phyloP scores from a whole-genome alignment of 345 rosid genomes.

The Stellera chamaejasme region DNA sequence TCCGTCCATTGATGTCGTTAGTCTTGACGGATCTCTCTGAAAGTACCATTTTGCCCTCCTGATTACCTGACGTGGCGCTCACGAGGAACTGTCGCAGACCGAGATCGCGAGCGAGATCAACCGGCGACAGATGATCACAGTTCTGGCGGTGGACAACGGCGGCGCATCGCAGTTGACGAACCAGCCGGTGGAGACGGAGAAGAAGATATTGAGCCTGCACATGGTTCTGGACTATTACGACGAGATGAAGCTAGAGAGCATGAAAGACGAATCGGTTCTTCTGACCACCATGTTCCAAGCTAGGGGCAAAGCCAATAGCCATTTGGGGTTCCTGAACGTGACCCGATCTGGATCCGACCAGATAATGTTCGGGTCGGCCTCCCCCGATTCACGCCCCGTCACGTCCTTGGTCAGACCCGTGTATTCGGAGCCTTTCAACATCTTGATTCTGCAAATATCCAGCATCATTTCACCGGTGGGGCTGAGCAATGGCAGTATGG shows the following conservation, averaged over 20 bases:
- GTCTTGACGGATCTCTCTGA: too few species aligned
- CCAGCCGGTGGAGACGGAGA: background rate
- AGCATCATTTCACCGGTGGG: background rate
- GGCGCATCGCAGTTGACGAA: background rate
- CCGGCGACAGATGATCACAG: background rate
- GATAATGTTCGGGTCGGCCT: background rate
- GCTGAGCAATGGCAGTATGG: background rate
- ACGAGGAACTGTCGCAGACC: background rate
- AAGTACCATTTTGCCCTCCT: too few species aligned
- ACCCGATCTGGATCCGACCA: background rate
- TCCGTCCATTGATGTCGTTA: too few species aligned
- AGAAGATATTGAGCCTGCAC: conserved; percentile 1
- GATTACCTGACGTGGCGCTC: too few species aligned
- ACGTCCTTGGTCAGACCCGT: background rate
- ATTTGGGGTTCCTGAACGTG: conserved; percentile 2
- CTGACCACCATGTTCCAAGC: conserved; percentile 5
- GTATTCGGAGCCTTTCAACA: background rate
- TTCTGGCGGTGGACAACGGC: background rate
- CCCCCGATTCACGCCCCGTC: background rate
- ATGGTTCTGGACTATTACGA: conserved; percentile 7
- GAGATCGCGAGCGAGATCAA: background rate
- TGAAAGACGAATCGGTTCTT: background rate
- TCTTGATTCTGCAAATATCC: background rate
- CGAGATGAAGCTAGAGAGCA: background rate
- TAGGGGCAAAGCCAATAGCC: conserved; percentile 5